These are phyloP conservation scores for Torulaspora maleeae DNA, from an alignment of 805 yeast species.

Conservation along the genomic window DNA sequence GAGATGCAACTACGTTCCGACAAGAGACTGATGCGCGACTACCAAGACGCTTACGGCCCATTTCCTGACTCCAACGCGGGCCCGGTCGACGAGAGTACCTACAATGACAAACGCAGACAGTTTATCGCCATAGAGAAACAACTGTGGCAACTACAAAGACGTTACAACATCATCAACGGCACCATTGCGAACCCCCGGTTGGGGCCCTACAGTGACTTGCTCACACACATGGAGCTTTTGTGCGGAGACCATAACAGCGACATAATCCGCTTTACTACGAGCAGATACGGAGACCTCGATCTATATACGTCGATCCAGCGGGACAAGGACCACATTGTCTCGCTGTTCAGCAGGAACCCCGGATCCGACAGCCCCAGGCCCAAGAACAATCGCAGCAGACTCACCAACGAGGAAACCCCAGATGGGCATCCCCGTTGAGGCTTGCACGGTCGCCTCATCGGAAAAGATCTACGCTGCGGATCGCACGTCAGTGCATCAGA, in stretches of 20 bases:
- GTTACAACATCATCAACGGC: constrained; percentile 18
- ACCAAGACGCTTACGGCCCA: constrained; percentile 9
- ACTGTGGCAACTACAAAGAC: constrained; percentile 28
- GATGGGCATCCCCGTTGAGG: neutral
- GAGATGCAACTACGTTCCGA: constrained; percentile 18
- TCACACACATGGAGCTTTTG: constrained; percentile 26
- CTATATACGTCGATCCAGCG: constrained; percentile 21
- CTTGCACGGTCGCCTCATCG: neutral
- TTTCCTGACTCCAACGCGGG: neutral
- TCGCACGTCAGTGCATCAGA: neutral
- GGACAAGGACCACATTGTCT: constrained; percentile 26
- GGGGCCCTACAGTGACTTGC: constrained; percentile 22
- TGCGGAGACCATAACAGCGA: constrained; percentile 27
- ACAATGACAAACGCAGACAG: constrained; percentile 12
- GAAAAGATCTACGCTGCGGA: constrained; percentile 3
- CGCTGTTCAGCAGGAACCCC: constrained; percentile 12
- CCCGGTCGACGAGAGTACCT: constrained; percentile 1
- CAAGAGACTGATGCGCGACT: constrained; percentile 19
- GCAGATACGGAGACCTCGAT: constrained; percentile 35
- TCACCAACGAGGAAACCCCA: neutral
- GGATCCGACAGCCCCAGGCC: neutral
- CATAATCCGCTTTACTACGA: constrained; percentile 30
- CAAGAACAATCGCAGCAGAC: neutral
- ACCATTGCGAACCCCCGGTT: constrained; percentile 15
- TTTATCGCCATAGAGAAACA: constrained; percentile 18